These are phyloP conservation scores for Sclerotinia borealis DNA, from an alignment of 2,329 filamentous ascomycete species.

Conservation along the genomic window DNA sequence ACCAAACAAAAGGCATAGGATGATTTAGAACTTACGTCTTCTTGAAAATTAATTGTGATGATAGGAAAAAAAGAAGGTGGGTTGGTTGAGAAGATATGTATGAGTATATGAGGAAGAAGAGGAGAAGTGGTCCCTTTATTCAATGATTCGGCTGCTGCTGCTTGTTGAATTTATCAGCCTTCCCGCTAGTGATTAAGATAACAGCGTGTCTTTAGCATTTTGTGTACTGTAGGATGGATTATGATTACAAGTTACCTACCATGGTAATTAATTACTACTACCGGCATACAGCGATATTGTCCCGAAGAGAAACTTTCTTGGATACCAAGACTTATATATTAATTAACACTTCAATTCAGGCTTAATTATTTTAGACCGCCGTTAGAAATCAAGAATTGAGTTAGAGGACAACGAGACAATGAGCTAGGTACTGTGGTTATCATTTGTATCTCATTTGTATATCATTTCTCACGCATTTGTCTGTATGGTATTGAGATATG, in stretches of 20 bases:
- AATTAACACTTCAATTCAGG: not conserved
- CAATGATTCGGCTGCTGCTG: slow-evolving; percentile 4
- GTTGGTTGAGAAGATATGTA: not conserved
- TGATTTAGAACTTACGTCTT: slow-evolving; percentile 13
- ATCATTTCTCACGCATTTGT: not conserved
- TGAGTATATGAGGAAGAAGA: slow-evolving; percentile 14
- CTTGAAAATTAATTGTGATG: slow-evolving; percentile 2
- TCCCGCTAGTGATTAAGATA: slow-evolving; percentile 10
- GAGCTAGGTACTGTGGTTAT: too few relatives aligned
- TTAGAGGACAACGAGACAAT: not conserved
- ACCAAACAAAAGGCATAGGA: not conserved
- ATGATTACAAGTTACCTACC: not conserved
- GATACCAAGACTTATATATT: not conserved
- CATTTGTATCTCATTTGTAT: not conserved
- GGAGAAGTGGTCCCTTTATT: slow-evolving; percentile 26
- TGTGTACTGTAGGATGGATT: not conserved
- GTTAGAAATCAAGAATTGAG: not conserved
- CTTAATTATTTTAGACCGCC: not conserved
- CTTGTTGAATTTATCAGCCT: slow-evolving; percentile 15
- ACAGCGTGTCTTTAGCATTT: slow-evolving; percentile 10
- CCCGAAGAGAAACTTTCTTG: not conserved
- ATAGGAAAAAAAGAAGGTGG: not conserved
- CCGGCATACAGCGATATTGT: not conserved
- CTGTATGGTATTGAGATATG: too few relatives aligned
- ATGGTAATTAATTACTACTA: too few relatives aligned